phyloP scores from a whole-genome alignment of 768 basidiomycete species.

The Calocybe cyanea region DNA sequence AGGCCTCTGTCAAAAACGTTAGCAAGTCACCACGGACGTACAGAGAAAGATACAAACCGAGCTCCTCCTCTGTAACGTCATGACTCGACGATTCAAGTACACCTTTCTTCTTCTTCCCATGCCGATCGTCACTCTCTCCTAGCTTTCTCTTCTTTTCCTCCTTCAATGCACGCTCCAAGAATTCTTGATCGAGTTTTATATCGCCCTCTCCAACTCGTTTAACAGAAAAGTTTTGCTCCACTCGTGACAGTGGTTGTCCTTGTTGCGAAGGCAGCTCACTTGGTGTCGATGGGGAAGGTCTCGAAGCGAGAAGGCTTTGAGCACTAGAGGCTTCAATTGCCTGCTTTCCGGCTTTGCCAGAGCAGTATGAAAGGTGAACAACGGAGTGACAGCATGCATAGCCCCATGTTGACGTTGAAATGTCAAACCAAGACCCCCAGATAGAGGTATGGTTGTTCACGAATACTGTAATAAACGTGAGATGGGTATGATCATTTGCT shows the following conservation, averaged over 20 bases:
- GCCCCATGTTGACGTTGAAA: slow-evolving; percentile 74
- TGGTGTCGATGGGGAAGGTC: slow-evolving; percentile 25
- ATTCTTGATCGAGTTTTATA: slow-evolving; percentile 67
- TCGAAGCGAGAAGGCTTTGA: slow-evolving; percentile 54
- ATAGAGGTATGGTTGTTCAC: slow-evolving; percentile 91
- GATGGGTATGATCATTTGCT: slow-evolving; percentile 10
- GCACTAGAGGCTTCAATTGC: slow-evolving; percentile 76
- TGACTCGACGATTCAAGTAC: slow-evolving; percentile 47
- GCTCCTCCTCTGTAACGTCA: slow-evolving; percentile 88
- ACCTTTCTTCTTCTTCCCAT: slow-evolving; percentile 58
- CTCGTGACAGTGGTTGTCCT: slow-evolving; percentile 26
- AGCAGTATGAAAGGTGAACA: slow-evolving; percentile 86
- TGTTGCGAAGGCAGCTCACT: slow-evolving; percentile 23
- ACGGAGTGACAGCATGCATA: slow-evolving; percentile 92
- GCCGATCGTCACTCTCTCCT: slow-evolving; percentile 54
- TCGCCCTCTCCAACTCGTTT: slow-evolving; percentile 81
- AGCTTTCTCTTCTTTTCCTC: slow-evolving; percentile 81
- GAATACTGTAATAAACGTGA: slow-evolving; percentile 70
- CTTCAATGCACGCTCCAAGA: slow-evolving; percentile 62
- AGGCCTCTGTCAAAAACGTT: slow-evolving; percentile 68
- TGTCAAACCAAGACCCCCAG: slow-evolving; percentile 97
- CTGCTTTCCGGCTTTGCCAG: slow-evolving; percentile 80
- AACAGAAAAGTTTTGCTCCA: slow-evolving; percentile 75
- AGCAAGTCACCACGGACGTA: slow-evolving; percentile 11
- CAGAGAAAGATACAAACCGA: slow-evolving; percentile 47